phyloP scores from a whole-genome alignment of 768 basidiomycete genomes.

The Kwoniella mangroviensis region DNA sequence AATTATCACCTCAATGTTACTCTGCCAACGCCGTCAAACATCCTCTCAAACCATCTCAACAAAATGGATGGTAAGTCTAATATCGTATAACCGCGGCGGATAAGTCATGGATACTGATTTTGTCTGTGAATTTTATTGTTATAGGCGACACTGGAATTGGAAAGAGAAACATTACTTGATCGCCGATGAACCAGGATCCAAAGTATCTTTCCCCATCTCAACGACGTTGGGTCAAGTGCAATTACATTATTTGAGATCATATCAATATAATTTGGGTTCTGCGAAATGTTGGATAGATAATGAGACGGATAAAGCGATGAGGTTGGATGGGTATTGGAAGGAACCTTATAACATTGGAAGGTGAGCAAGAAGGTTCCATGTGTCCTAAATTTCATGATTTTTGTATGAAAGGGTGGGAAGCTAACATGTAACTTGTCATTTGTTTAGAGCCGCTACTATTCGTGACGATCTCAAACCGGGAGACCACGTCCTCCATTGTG shows the following conservation, averaged over 20 bases:
- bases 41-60: slow-evolving; percentile 30
- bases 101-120: background rate
- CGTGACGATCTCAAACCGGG: slow-evolving; percentile 39
- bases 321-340: slow-evolving; percentile 49
- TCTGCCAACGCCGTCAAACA: slow-evolving; percentile 37
- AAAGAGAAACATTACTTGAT: slow-evolving; percentile 47
- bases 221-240: slow-evolving; percentile 41
- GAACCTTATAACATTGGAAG: slow-evolving; percentile 39
- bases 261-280: slow-evolving; percentile 42
- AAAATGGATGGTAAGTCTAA: slow-evolving; percentile 39
- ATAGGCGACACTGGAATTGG: slow-evolving; percentile 48
- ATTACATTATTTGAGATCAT: slow-evolving; percentile 47
- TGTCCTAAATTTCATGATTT: background rate
- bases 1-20: slow-evolving; percentile 39
- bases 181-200: slow-evolving; percentile 45
- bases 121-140: background rate
- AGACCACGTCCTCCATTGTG: slow-evolving; percentile 48
- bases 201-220: slow-evolving; percentile 43
- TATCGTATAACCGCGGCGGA: background rate
- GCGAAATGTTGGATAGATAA: slow-evolving; percentile 54
- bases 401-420: too few species aligned
- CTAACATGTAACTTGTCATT: too few species aligned
- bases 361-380: slow-evolving; percentile 17
- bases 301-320: slow-evolving; percentile 22
- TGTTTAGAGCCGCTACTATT: slow-evolving; percentile 21